These are phyloP conservation scores for Paspalum vaginatum DNA, from an alignment of 176 grass and related monocot species.

Conservation along the genomic window DNA sequence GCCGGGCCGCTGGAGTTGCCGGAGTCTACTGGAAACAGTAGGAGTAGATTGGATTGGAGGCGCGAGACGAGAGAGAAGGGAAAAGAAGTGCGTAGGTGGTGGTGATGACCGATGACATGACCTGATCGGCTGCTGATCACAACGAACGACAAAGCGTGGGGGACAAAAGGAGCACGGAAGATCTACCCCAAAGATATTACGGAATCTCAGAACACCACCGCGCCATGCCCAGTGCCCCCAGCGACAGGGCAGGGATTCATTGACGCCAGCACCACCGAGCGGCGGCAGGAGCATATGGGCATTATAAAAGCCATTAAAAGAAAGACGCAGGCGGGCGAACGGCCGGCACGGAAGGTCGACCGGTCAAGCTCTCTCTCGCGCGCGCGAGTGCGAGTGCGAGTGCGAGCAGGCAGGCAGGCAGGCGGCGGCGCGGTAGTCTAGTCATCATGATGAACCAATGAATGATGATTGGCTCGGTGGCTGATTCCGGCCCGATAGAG, in stretches of 20 bases:
- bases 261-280: conserved; percentile 5
- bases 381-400: not conserved
- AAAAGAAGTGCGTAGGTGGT: not conserved
- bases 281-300: not conserved
- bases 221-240: not conserved
- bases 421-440: not conserved
- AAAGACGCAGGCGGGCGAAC: not conserved
- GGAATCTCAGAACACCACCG: conserved; percentile 47
- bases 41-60: not conserved
- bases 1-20: not conserved
- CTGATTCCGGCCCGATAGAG: not conserved
- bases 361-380: no score
- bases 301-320: conserved; percentile 20
- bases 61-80: no score
- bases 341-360: not conserved
- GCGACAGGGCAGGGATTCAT: not conserved
- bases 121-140: conserved; percentile 39
- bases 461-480: not conserved
- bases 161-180: conserved; percentile 25
- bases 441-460: conserved; percentile 3
- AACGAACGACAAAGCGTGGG: conserved; percentile 20
- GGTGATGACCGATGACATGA: conserved; percentile 38
- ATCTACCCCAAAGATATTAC: conserved; percentile 49
- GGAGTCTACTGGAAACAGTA: not conserved
- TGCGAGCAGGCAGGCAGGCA: not conserved